Evolutionary conservation across 164 flowering plant species (phyloP), one percentile per base, ranked within the genome.

Genomic region (Dillenia suffruticosa): DNA sequence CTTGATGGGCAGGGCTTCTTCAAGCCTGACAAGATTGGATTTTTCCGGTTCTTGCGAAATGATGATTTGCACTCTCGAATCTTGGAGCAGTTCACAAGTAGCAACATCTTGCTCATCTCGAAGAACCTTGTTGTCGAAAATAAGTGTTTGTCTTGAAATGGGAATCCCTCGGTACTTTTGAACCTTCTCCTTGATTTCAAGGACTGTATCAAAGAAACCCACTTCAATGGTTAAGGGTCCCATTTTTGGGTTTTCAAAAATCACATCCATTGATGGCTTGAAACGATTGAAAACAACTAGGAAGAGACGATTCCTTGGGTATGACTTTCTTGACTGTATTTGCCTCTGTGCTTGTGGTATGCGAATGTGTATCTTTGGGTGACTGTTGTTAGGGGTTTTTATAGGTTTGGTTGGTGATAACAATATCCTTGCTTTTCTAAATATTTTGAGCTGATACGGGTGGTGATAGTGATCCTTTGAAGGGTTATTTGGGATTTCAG

Each of bases 161-260:
- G 92, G 86, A 7, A 87, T 69, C 12, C 78, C 82, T 17, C 72
- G 67, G 59, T 82, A 77, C 26, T 84, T 87, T 12, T 87, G 72
- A 12, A 89, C 68, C 69, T 83, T 85, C 45, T 85, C 82, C 64
- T 92, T 92, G 76, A 89, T 84, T 61, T 89, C 96, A 0, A 72
- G 51, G 0, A 89, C 81, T 0, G 86, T 76, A 61, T 87, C 96
- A 22, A 83, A 89, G 79, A 58, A 92, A 16, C 94, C 92, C 1
- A 89, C 76, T 77, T 86, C 96, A 44, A 92, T 77, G 54, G 73
- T 15, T 72, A 84, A 84, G 6, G 79, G 48, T 10, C 19, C 63
- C 2, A 84, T 87, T 45, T 49, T 62, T 10, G 70, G 63, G 13
- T 74, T 69, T 10, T 79, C 83, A 40, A 89, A 82, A n/a, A 76